phyloP scores from a whole-genome alignment of 352 stramenopile genomes.

The Pythium oligandrum region DNA sequence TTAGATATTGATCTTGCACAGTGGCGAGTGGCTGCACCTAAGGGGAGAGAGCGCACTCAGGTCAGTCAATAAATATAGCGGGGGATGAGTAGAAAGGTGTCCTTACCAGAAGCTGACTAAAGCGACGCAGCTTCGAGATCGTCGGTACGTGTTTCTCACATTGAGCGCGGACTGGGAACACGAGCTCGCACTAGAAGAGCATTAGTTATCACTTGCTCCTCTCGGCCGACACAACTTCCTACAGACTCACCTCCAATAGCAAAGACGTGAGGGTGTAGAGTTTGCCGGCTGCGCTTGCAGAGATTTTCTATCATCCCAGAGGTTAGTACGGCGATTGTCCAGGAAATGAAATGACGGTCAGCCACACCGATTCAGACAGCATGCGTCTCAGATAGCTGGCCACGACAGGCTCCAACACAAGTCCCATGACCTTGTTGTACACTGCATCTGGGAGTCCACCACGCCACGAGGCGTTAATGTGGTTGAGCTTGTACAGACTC shows the following conservation, averaged over 20 bases:
- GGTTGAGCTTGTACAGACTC: slow-evolving; percentile 60
- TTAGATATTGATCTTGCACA: slow-evolving; percentile 50
- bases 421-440: slow-evolving; percentile 50
- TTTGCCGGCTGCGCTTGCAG: slow-evolving; percentile 7
- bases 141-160: slow-evolving; percentile 44
- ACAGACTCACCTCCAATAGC: slow-evolving; percentile 15
- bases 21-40: slow-evolving; percentile 59
- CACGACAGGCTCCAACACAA: slow-evolving; percentile 52
- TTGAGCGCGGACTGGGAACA: slow-evolving; percentile 49
- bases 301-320: slow-evolving; percentile 11
- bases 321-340: no score
- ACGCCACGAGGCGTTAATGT: slow-evolving; percentile 51
- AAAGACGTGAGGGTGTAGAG: slow-evolving; percentile 15
- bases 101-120: slow-evolving; percentile 41
- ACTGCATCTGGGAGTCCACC: slow-evolving; percentile 47
- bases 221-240: not conserved
- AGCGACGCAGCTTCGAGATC: slow-evolving; percentile 43
- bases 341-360: not conserved
- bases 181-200: slow-evolving; percentile 25
- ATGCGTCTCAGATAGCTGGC: slow-evolving; percentile 48
- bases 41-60: not conserved
- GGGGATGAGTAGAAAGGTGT: no score
- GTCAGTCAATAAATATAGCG: no score
- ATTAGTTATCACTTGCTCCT: not conserved
- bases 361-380: slow-evolving; percentile 39